phyloP scores from a whole-genome alignment of 331 rosid species.

The Telfairia occidentalis region DNA sequence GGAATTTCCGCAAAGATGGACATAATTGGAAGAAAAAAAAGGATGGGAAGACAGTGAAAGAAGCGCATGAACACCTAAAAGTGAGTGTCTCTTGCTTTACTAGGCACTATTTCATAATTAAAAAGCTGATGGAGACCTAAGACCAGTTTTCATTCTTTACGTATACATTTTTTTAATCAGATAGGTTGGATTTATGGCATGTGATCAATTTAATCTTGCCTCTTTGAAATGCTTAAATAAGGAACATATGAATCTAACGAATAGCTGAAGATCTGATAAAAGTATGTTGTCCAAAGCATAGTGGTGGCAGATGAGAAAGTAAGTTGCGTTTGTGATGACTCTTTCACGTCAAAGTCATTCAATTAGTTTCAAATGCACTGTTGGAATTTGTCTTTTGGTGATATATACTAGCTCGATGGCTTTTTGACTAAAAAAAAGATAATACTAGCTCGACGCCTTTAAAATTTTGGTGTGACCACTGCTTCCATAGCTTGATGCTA shows the following conservation, averaged over 20 bases:
- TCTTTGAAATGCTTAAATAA: not conserved
- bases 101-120: not conserved
- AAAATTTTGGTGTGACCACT: not conserved
- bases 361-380: not conserved
- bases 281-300: not conserved
- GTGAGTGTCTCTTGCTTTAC: constrained; percentile 37
- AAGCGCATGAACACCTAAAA: constrained; percentile 95
- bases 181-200: not conserved
- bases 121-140: not conserved
- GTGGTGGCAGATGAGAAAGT: not conserved
- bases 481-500: not conserved
- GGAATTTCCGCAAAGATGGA: constrained; percentile 92
- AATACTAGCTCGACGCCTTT: not conserved
- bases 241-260: not conserved
- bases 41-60: constrained; percentile 96
- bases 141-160: not conserved
- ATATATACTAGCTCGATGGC: not conserved
- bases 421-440: too few relatives aligned
- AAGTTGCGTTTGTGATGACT: not conserved
- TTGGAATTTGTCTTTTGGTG: not conserved
- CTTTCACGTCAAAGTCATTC: not conserved
- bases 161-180: not conserved
- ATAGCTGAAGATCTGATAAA: not conserved
- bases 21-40: constrained; percentile 98
- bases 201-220: not conserved